Conservation (phyloP, 768 basidiomycete genomes). For the Lyophyllum decastes region DNA sequence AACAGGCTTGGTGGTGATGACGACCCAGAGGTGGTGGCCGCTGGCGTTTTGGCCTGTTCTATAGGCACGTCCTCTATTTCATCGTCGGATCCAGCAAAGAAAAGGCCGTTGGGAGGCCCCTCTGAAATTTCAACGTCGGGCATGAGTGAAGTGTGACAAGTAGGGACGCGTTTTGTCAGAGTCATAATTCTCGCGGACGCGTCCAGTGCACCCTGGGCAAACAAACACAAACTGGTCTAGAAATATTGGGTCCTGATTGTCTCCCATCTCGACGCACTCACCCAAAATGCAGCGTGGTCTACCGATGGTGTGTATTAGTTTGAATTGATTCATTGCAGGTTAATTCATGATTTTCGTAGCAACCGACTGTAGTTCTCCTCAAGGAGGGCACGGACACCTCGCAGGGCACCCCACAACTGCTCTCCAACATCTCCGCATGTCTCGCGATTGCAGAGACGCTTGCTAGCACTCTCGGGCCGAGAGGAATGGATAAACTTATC, state of each 20-base stretch:
- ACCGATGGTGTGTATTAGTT: conserved; percentile 58
- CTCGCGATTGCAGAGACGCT: conserved; percentile 91
- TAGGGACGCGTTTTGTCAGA: conserved; percentile 23
- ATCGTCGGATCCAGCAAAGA: conserved; percentile 65
- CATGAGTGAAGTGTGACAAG: conserved; percentile 6
- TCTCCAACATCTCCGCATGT: conserved; percentile 97
- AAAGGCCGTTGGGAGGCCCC: conserved; percentile 40
- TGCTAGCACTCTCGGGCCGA: conserved; percentile 92
- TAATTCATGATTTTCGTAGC: conserved; percentile 47
- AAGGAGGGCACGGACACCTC: conserved; percentile 96
- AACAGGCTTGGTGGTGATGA: conserved; percentile 30
- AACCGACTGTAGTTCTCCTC: conserved; percentile 96
- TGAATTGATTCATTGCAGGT: background rate
- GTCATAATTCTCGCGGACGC: conserved; percentile 27
- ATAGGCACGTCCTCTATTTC: conserved; percentile 35
- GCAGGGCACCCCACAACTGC: conserved; percentile 88
- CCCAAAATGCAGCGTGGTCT: conserved; percentile 82
- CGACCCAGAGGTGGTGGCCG: conserved; percentile 13
- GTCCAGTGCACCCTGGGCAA: conserved; percentile 33
- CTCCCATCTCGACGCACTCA: conserved; percentile 21
- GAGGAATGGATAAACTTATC: conserved; percentile 99
- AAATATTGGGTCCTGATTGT: conserved; percentile 24
- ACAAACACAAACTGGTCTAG: conserved; percentile 38
- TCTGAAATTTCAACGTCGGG: conserved; percentile 30
- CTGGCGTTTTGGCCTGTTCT: conserved; percentile 13